These are phyloP conservation scores for Vaccinium darrowii DNA, from an alignment of 148 eudicot species.

Conservation along the genomic window DNA sequence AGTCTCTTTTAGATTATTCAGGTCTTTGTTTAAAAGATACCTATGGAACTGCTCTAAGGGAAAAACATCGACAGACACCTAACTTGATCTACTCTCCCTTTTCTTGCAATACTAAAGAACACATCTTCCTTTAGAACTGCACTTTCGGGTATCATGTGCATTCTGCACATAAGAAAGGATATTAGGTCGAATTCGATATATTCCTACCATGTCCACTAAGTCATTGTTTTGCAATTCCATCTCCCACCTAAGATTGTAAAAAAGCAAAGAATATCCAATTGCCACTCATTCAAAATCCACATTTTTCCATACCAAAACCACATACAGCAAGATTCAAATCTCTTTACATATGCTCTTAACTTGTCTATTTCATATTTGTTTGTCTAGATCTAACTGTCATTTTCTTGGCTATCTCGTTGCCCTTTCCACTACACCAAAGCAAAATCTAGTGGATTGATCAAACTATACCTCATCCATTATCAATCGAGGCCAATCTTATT, in stretches of 20 bases:
- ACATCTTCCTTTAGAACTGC: neutral
- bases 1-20: no score
- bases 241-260: conserved; percentile 2
- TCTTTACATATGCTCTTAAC: neutral
- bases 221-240: neutral
- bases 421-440: neutral
- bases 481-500: neutral
- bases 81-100: neutral
- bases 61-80: neutral
- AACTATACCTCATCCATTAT: neutral
- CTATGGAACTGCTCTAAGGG: neutral
- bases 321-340: neutral
- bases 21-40: neutral
- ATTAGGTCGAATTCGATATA: neutral
- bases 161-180: neutral
- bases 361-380: neutral
- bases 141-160: neutral
- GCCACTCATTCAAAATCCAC: neutral
- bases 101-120: neutral
- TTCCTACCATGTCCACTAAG: neutral
- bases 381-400: neutral
- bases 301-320: neutral
- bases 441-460: neutral
- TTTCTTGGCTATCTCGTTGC: neutral
- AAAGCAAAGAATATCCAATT: neutral